These are phyloP conservation scores for Aspergillus biplanus DNA, from an alignment of 495 filamentous ascomycete species.

Conservation along the genomic window DNA sequence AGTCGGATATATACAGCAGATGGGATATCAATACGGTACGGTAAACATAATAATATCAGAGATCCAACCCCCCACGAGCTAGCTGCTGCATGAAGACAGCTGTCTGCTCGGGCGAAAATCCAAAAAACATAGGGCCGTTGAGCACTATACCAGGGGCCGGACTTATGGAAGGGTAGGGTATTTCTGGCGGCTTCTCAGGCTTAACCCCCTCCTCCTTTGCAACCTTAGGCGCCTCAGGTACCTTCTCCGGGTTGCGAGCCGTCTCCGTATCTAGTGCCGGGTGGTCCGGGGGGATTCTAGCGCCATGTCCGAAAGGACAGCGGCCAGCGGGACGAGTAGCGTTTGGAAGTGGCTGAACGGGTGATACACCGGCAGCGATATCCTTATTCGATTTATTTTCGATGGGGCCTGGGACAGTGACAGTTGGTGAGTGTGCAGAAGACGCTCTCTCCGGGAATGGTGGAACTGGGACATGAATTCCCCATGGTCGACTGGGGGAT, in stretches of 20 bases:
- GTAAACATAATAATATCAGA: slow-evolving; percentile 4
- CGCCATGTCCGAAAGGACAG: slow-evolving; percentile 55
- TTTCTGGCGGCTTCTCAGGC: slow-evolving; percentile 3
- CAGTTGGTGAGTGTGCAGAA: slow-evolving; percentile 31
- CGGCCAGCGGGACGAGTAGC: slow-evolving; percentile 35
- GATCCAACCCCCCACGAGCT: slow-evolving; percentile 20
- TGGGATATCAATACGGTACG: background rate
- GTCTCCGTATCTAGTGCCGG: slow-evolving; percentile 26
- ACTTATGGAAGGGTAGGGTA: background rate
- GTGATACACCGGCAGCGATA: slow-evolving; percentile 13
- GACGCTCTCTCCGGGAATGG: slow-evolving; percentile 12
- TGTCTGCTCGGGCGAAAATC: slow-evolving; percentile 80
- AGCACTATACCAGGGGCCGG: slow-evolving; percentile 67
- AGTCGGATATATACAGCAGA: background rate
- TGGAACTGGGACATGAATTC: slow-evolving; percentile 72
- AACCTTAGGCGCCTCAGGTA: slow-evolving; percentile 6
- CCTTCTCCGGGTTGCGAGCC: slow-evolving; percentile 12
- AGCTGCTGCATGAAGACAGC: slow-evolving; percentile 67
- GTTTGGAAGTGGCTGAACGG: slow-evolving; percentile 21
- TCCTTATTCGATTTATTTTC: slow-evolving; percentile 23
- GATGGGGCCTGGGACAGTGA: slow-evolving; percentile 27
- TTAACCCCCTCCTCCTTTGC: slow-evolving; percentile 4
- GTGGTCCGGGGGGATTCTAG: slow-evolving; percentile 22
- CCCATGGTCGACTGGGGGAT: slow-evolving; percentile 89
- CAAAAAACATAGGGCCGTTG: slow-evolving; percentile 87